Evolutionary conservation across 176 grass and related monocot species (phyloP).

Genomic region (Hyparrhenia diplandra): DNA sequence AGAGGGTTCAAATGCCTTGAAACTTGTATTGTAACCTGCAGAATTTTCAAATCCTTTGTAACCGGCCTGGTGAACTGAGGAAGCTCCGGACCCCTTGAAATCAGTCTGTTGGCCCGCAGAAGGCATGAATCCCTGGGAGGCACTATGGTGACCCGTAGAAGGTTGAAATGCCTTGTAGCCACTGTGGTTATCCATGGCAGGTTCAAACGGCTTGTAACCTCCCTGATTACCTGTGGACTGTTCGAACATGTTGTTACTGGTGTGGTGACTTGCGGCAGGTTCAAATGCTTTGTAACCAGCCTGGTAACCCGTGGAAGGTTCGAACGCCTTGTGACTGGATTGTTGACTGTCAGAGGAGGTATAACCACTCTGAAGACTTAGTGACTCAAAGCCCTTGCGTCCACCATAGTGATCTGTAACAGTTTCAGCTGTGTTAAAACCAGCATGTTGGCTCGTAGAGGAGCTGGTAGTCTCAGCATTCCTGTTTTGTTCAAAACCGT

Average conservation of each 20-base stretch:
- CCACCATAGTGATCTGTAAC: conserved; percentile 12
- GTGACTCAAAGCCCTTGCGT: conserved; percentile 24
- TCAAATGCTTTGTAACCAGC: conserved; percentile 33
- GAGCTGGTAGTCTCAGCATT: conserved; percentile 2
- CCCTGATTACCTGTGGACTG: neutral
- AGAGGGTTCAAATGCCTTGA: conserved; percentile 27
- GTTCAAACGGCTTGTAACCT: conserved; percentile 18
- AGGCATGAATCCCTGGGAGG: conserved; percentile 29
- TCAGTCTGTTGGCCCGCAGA: conserved; percentile 16
- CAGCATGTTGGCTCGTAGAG: conserved; percentile 23
- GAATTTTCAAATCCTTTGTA: conserved; percentile 33
- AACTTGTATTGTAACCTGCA: conserved; percentile 37
- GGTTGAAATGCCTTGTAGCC: conserved; percentile 23
- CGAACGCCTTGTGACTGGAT: conserved; percentile 27
- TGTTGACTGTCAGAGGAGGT: conserved; percentile 27
- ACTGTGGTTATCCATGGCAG: neutral
- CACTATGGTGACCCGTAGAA: conserved; percentile 14
- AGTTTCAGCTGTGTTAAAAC: conserved; percentile 29
- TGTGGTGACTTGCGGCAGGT: conserved; percentile 21
- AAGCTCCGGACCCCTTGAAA: conserved; percentile 22
- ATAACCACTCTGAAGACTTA: conserved; percentile 37
- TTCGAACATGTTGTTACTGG: conserved; percentile 24
- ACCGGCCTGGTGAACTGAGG: conserved; percentile 1
- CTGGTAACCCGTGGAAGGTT: conserved; percentile 31
- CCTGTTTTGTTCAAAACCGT: conserved; percentile 30